Evolutionary conservation across 345 rosid genomes (phyloP).

Genomic region (Conringia planisiliqua): DNA sequence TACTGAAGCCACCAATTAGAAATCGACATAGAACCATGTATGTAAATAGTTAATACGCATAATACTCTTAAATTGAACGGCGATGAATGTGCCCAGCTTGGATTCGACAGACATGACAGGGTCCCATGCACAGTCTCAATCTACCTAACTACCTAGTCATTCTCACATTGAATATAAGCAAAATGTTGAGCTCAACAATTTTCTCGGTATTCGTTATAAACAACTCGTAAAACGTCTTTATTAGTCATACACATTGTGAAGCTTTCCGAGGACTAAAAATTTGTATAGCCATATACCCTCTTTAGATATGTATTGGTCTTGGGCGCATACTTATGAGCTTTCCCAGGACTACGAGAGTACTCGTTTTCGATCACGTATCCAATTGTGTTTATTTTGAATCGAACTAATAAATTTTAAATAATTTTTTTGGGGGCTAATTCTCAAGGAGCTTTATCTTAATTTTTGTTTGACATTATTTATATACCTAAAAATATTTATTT

Average conservation of each 20-base stretch:
- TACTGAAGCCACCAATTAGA: not conserved
- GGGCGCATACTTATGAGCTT: not conserved
- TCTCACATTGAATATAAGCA: not conserved
- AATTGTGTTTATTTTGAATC: no score
- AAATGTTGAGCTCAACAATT: not conserved
- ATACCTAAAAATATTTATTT: no score
- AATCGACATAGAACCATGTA: not conserved
- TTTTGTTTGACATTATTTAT: no score
- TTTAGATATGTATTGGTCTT: not conserved
- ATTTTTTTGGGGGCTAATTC: no score
- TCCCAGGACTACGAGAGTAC: not conserved
- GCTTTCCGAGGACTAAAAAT: no score
- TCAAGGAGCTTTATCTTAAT: no score
- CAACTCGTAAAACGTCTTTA: not conserved
- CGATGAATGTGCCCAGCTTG: slow-evolving; percentile 5
- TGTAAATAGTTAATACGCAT: not conserved
- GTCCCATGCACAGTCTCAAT: slow-evolving; percentile 2
- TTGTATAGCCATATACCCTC: not conserved
- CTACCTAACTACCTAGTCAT: not conserved
- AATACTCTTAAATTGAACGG: not conserved
- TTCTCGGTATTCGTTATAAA: not conserved
- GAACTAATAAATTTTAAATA: no score
- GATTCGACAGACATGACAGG: slow-evolving; percentile 21
- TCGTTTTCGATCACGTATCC: no score
- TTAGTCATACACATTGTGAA: no score